Percentiles rank a stretch among this genome's conserved stretches.
phyloP scores from a whole-genome alignment of 148 eudicot species.

The Polygonum maritimum region DNA sequence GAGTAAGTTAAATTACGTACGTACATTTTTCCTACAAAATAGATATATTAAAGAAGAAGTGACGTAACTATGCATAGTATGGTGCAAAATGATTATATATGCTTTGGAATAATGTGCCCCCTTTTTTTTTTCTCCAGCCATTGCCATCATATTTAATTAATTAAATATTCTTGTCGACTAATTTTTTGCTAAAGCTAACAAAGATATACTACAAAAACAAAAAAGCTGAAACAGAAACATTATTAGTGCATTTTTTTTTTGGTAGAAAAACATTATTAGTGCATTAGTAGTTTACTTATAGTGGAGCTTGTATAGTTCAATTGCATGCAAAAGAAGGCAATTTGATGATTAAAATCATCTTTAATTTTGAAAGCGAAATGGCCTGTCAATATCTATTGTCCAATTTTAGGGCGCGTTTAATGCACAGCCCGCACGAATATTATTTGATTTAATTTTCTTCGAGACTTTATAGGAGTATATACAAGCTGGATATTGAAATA shows the following conservation, averaged over 20 bases:
- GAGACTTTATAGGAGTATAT: not conserved
- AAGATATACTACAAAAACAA: too few relatives aligned
- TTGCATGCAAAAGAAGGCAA: conserved; percentile 8
- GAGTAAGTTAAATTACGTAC: too few relatives aligned
- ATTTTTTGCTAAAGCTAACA: not conserved
- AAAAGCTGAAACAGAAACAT: not conserved
- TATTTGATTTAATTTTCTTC: not conserved
- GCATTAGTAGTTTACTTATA: not conserved
- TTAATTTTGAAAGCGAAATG: not conserved
- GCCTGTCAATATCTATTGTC: not conserved
- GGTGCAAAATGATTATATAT: too few relatives aligned
- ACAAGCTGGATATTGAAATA: conserved; percentile 1
- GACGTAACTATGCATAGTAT: too few relatives aligned
- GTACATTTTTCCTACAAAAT: too few relatives aligned
- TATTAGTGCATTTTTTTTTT: conserved; percentile 3
- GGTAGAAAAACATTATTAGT: not conserved
- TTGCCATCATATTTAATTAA: not conserved
- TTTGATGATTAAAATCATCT: not conserved
- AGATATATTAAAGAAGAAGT: too few relatives aligned
- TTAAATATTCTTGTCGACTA: not conserved
- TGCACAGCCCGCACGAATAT: not conserved
- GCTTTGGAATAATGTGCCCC: too few relatives aligned
- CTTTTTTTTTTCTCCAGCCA: not conserved
- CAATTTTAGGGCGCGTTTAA: not conserved
- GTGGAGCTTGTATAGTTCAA: not conserved